Evolutionary conservation across 495 filamentous ascomycete species (phyloP), one percentile per base, ranked within the genome.

Genomic region (Penicillium coprophilum): DNA sequence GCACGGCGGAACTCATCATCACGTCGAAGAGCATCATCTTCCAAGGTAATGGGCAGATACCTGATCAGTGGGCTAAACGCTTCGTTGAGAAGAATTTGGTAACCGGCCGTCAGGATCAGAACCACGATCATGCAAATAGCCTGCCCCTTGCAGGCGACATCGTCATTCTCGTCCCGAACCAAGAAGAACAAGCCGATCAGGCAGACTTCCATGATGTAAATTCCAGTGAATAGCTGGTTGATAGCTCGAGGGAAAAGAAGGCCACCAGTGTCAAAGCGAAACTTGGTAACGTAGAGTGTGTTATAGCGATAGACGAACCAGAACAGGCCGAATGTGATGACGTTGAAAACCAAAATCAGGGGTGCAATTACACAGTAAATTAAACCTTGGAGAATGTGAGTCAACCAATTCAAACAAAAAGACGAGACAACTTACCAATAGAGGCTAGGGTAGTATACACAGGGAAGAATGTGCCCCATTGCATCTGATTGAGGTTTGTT

Each of bases 241-340:
- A 98, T 88, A 7, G 94, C 95, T 17, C 83, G 85, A 3, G 95
- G 95, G 64, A 95, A 98, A 21, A 97, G 81, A 30, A 97, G 79
- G 28, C 94, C 94, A 51, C 94, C 95, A 1, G 94, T 98, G 69
- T 98, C 94, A 62, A 87, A 87, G 41, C 83, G 81, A 70, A 96
- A 96, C 46, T 92, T 92, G 39, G 88, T 92, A 52, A 98, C 92
- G 65, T 97, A 97, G 41, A 98, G 84, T 70, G 94, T 96, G 66
- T 93, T 94, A 73, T 98, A 97, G 21, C 93, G 88, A 71, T 97
- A 91, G 5, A 92, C 93, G 52, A 96, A 84, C 93, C 93, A 98
- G 68, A 98, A 91, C 3, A 98, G 78, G 57, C 85, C 83, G 73
- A 97, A 97, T 0, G 93, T 97, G 68, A 96, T 84, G 64, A 96